Conservation (phyloP, 208 protist species). For the Leishmania tarentolae region DNA sequence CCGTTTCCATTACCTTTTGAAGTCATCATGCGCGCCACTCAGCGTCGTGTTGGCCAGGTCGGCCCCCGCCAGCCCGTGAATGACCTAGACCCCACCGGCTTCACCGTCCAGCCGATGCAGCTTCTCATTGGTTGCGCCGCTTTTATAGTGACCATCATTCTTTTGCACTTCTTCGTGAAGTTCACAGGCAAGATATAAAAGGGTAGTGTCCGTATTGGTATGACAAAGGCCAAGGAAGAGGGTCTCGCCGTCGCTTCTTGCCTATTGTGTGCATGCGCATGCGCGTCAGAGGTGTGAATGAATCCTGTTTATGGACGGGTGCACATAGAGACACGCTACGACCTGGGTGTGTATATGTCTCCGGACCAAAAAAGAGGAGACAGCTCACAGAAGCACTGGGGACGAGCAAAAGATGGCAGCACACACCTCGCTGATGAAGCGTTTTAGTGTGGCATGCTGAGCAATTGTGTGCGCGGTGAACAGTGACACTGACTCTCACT, state of each 20-base stretch:
- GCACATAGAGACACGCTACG: not conserved
- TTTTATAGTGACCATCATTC: constrained; percentile 87
- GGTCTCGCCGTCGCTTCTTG: constrained; percentile 5
- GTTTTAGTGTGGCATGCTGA: not conserved
- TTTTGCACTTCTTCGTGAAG: constrained; percentile 90
- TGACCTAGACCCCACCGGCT: constrained; percentile 74
- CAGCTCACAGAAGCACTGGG: not conserved
- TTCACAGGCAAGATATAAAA: constrained; percentile 39
- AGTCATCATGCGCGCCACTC: constrained; percentile 53
- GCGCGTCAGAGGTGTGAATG: not conserved
- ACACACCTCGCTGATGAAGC: not conserved
- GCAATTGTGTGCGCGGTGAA: not conserved
- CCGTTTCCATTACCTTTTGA: not conserved
- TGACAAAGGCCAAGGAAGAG: not conserved
- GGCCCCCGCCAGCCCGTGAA: constrained; percentile 44
- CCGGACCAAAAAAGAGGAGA: not conserved
- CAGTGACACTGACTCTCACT: not conserved
- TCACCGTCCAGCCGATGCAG: constrained; percentile 77
- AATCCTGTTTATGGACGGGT: not conserved
- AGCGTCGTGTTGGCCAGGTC: constrained; percentile 39
- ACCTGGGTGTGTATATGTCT: not conserved
- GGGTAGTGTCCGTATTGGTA: not conserved
- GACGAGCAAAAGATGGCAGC: not conserved
- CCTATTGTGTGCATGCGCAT: not conserved
- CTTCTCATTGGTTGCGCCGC: constrained; percentile 59